These are phyloP conservation scores for Backusella sp. DNA, from an alignment of 192 early-diverging fungal genomes.

Conservation along the genomic window DNA sequence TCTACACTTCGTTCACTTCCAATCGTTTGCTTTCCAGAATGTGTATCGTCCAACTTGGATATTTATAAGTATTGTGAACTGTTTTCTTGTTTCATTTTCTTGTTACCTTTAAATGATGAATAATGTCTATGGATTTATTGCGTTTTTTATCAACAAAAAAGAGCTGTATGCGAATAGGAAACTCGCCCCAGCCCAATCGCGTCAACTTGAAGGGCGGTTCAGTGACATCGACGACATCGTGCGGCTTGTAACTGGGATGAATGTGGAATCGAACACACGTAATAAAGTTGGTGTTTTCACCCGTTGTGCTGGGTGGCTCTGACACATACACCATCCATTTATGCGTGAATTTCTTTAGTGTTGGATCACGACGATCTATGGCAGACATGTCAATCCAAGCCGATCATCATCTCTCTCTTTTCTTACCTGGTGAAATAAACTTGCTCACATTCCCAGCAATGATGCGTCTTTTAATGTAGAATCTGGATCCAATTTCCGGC, in stretches of 20 bases:
- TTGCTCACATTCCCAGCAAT: conserved; percentile 76
- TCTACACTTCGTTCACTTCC: conserved; percentile 77
- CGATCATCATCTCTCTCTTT: background rate
- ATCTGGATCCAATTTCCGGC: conserved; percentile 60
- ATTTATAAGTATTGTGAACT: background rate
- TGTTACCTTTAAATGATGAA: conserved; percentile 73
- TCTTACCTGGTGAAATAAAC: conserved; percentile 51
- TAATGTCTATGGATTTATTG: conserved; percentile 85
- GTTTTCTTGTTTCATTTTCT: background rate
- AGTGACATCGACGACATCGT: conserved; percentile 81
- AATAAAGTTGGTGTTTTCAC: conserved; percentile 64
- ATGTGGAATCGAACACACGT: conserved; percentile 82
- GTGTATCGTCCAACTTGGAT: conserved; percentile 64
- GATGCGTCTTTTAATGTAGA: conserved; percentile 67
- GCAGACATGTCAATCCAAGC: background rate
- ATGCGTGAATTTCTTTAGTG: conserved; percentile 63
- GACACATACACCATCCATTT: conserved; percentile 92
- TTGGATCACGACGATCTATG: conserved; percentile 51
- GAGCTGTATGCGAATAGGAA: conserved; percentile 79
- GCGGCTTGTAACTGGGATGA: conserved; percentile 86
- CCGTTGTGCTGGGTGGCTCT: conserved; percentile 47
- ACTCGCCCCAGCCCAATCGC: conserved; percentile 95
- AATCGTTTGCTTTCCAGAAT: conserved; percentile 66
- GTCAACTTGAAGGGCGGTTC: conserved; percentile 81
- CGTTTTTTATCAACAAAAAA: conserved; percentile 73